Percentiles rank a stretch among this genome's conserved stretches.
Conservation (phyloP, 208 protist genomes). For the Acanthamoeba sp. region DNA sequence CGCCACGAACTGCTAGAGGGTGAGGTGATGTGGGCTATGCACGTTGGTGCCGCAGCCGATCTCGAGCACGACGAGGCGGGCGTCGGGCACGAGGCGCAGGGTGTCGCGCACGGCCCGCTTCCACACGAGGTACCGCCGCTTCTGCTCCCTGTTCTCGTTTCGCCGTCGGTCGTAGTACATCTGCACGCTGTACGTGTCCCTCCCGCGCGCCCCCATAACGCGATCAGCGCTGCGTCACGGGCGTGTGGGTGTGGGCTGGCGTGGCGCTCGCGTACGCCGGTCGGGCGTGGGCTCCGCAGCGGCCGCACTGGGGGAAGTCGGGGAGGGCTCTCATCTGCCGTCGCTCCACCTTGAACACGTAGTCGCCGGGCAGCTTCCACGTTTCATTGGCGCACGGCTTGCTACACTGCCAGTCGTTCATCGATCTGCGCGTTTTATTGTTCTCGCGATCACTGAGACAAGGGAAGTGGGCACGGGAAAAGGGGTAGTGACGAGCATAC, state of each 20-base stretch:
- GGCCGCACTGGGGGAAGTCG: background rate
- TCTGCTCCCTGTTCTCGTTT: slow-evolving; percentile 5
- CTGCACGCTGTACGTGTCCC: background rate
- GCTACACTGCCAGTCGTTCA: slow-evolving; percentile 33
- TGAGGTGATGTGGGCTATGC: too few relatives aligned
- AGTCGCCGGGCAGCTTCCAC: background rate
- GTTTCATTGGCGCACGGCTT: background rate
- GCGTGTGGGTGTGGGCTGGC: too few relatives aligned
- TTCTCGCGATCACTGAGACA: background rate
- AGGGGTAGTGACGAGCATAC: background rate
- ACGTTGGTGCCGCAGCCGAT: slow-evolving; percentile 52
- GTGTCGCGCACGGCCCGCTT: background rate
- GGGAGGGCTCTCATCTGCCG: background rate
- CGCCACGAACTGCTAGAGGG: too few relatives aligned
- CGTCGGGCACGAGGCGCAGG: background rate
- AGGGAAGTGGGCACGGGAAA: background rate
- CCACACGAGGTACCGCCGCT: background rate
- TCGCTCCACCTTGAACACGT: background rate
- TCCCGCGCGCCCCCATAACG: too few relatives aligned
- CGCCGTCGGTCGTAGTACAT: slow-evolving; percentile 25
- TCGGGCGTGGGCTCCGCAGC: background rate
- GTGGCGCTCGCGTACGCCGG: background rate
- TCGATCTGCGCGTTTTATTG: background rate
- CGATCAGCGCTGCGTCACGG: too few relatives aligned
- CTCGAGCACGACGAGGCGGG: slow-evolving; percentile 30